Evolutionary conservation across 1,284 basidiomycete genomes (phyloP).

Genomic region (Taiwanofungus camphoratus): DNA sequence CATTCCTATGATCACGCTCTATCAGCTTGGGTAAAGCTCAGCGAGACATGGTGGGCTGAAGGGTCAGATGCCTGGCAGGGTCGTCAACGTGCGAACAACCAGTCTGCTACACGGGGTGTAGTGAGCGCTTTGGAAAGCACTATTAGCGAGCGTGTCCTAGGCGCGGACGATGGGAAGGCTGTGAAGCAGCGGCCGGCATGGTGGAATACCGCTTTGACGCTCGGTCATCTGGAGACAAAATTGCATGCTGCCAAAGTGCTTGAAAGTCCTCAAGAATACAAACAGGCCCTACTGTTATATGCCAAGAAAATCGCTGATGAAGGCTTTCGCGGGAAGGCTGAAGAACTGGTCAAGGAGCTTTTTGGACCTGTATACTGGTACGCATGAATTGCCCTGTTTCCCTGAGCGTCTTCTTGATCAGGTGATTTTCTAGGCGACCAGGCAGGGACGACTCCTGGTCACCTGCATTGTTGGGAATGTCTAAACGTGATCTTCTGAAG

Average conservation of each 20-base stretch:
- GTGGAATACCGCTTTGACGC: constrained; percentile 74
- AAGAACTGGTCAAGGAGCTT: constrained; percentile 83
- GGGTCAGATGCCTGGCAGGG: constrained; percentile 80
- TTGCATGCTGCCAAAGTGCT: constrained; percentile 67
- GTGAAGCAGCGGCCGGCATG: constrained; percentile 52
- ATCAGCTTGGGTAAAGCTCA: constrained; percentile 65
- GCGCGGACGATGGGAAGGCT: constrained; percentile 26
- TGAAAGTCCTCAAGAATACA: constrained; percentile 81
- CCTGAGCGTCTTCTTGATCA: background rate
- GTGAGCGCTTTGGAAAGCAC: constrained; percentile 51
- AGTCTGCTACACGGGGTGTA: constrained; percentile 40
- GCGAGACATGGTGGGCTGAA: constrained; percentile 75
- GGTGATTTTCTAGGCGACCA: constrained; percentile 50
- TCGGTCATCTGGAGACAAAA: constrained; percentile 81
- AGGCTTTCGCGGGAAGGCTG: constrained; percentile 78
- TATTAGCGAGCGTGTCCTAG: constrained; percentile 40
- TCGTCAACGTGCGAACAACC: constrained; percentile 43
- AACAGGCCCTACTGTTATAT: constrained; percentile 68
- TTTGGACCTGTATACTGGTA: constrained; percentile 85
- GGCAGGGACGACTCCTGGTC: constrained; percentile 58
- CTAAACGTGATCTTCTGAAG: constrained; percentile 74
- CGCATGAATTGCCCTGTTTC: constrained; percentile 21
- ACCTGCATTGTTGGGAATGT: constrained; percentile 58
- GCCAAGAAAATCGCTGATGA: constrained; percentile 82
- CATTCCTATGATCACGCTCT: constrained; percentile 73